Base-by-base conservation (phyloP, 2,329 filamentous ascomycete genomes). In the Calcarisporium arbuscula region DNA sequence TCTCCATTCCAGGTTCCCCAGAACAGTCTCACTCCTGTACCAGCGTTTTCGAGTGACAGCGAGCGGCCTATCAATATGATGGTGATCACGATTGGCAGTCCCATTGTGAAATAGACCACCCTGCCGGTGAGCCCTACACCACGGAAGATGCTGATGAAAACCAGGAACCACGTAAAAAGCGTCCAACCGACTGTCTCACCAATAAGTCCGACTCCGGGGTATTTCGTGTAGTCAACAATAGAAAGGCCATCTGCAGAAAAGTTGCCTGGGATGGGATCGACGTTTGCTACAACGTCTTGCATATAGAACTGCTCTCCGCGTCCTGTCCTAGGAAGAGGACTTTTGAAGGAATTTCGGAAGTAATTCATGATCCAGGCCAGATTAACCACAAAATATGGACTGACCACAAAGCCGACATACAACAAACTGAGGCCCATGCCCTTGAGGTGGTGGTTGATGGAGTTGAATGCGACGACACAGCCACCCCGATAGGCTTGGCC, bases 61-160 rank as follows among this genome's bases (percentile, higher is more conserved):
- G 68, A 62, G 3, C 73, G 65, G 14, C 70, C 73, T 30, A 77
- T 64, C 18, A 77, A 60, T 35, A 77, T 66, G 40, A 77, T 62
- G 3, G 69, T 75, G 11, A 71, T 69, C 38, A 73, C 56, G 32
- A 77, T 74, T 1, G 74, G 73, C 5, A 77, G 49, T 1, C 71
- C 72, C 72, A 77, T 77, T n/a, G 72, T 77, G 51, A 73, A 74
- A 54, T 77, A 77, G 5, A 76, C 72, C 8, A 75, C 74, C 6
- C 72, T 65, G 3, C 73, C 73, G 3, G 73, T 77, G 39, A 74
- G 50, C 0, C 72, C 70, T 15, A 77, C 71, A 6, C 75, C 69
- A 22, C 71, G 67, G 52, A 77, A 74, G 44, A 79, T 75, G 43
- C 68, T 74, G 26, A 77, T 44, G 70, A 72, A 77, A 44, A 77